Evolutionary conservation across 1,284 basidiomycete species (phyloP).

Genomic region (Moniliella sp.): DNA sequence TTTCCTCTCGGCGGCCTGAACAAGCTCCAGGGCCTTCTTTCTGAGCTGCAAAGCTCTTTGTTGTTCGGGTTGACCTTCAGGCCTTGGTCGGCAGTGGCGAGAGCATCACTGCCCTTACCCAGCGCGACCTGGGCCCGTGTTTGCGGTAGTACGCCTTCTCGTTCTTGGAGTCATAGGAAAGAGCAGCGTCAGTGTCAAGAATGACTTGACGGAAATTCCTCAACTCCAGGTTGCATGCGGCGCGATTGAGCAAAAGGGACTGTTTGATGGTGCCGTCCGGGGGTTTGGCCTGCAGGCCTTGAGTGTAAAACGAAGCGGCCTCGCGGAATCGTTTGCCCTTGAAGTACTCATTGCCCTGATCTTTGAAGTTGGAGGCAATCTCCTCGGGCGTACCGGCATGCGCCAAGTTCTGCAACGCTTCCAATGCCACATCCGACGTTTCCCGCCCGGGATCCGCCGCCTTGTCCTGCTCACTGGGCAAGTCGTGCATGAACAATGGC

Average conservation of each 20-base stretch:
- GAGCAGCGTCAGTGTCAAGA: slow-evolving; percentile 55
- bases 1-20: slow-evolving; percentile 38
- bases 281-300: slow-evolving; percentile 64
- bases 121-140: slow-evolving; percentile 16
- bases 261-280: slow-evolving; percentile 47
- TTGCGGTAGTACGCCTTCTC: slow-evolving; percentile 25
- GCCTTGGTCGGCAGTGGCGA: slow-evolving; percentile 14
- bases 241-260: slow-evolving; percentile 46
- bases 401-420: slow-evolving; percentile 63
- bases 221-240: slow-evolving; percentile 73
- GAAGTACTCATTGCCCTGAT: slow-evolving; percentile 85
- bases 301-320: slow-evolving; percentile 68
- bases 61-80: slow-evolving; percentile 6
- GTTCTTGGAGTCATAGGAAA: slow-evolving; percentile 37
- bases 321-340: slow-evolving; percentile 64
- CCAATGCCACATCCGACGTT: slow-evolving; percentile 40
- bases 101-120: slow-evolving; percentile 12
- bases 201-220: slow-evolving; percentile 67
- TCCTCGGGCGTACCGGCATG: slow-evolving; percentile 84
- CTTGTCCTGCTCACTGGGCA: slow-evolving; percentile 39
- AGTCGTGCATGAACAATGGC: slow-evolving; percentile 76
- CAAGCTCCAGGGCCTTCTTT: slow-evolving; percentile 7
- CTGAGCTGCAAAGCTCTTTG: slow-evolving; percentile 10
- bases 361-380: slow-evolving; percentile 72
- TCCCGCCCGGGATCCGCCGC: too few relatives aligned